phyloP scores from a whole-genome alignment of 1,139 yeast species.

The Hansenula anomala region DNA sequence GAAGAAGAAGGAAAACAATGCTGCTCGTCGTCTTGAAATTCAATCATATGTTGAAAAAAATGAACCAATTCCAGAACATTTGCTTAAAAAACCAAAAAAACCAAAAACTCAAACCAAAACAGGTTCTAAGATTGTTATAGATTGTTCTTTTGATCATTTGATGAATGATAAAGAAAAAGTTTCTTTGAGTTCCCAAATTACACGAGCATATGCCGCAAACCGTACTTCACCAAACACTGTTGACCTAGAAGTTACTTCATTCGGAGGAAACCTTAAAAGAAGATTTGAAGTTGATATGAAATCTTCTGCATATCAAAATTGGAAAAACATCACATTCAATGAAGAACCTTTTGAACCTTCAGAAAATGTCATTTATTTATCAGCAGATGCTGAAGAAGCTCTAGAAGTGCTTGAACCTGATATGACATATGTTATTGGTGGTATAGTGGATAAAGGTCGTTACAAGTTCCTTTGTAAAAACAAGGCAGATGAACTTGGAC shows the following conservation, averaged over 20 bases:
- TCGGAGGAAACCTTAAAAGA: conserved; percentile 58
- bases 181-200: conserved; percentile 75
- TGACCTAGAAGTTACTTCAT: conserved; percentile 56
- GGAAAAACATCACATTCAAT: conserved; percentile 60
- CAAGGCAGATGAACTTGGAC: conserved; percentile 72
- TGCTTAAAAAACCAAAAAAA: conserved; percentile 25
- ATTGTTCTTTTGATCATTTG: conserved; percentile 85
- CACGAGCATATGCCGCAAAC: conserved; percentile 77
- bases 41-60: conserved; percentile 29
- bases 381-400: conserved; percentile 81
- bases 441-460: conserved; percentile 93
- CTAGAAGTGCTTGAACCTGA: conserved; percentile 58
- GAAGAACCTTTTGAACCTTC: conserved; percentile 41
- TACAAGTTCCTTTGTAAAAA: conserved; percentile 77
- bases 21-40: conserved; percentile 30
- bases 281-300: conserved; percentile 64
- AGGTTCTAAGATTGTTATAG: conserved; percentile 58
- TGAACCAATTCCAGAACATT: conserved; percentile 30
- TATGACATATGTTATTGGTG: conserved; percentile 83
- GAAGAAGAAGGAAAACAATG: conserved; percentile 42
- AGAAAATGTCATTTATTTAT: conserved; percentile 58
- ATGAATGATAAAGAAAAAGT: conserved; percentile 80
- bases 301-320: conserved; percentile 49
- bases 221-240: conserved; percentile 58
- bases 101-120: conserved; percentile 41